A percentile compares a stretch with the other conserved stretches of the same genome.
These are phyloP conservation scores for Buxus sempervirens DNA, from an alignment of 164 flowering plant genomes.

Conservation along the genomic window DNA sequence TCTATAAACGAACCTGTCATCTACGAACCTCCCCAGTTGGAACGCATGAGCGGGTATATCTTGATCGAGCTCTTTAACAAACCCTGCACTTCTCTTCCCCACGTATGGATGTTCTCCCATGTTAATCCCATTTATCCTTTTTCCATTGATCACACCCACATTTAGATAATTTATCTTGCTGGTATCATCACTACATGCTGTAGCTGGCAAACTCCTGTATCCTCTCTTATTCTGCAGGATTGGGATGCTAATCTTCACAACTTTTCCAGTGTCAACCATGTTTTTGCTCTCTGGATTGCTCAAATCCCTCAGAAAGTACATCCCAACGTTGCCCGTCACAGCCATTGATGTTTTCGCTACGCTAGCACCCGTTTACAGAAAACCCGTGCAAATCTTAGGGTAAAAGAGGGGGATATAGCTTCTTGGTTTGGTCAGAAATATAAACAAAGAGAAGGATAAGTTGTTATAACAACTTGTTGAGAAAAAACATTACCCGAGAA, in stretches of 20 bases:
- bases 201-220: constrained; percentile 13
- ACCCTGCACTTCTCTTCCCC: constrained; percentile 5
- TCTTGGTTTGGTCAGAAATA: constrained; percentile 2
- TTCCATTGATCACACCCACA: constrained; percentile 44
- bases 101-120: constrained; percentile 15
- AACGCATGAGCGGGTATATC: constrained; percentile 23
- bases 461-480: constrained; percentile 17
- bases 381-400: not conserved
- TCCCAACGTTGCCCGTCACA: not conserved
- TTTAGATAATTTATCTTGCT: not conserved
- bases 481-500: not conserved
- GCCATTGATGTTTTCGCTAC: constrained; percentile 22
- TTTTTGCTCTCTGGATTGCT: constrained; percentile 1
- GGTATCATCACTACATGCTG: constrained; percentile 17
- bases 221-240: not conserved
- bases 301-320: constrained; percentile 4
- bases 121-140: constrained; percentile 44
- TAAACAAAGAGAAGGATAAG: not conserved
- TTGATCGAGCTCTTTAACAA: constrained; percentile 1
- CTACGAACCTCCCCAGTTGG: constrained; percentile 54
- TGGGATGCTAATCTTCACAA: constrained; percentile 1
- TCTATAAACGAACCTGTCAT: constrained; percentile 50
- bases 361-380: not conserved
- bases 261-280: not conserved
- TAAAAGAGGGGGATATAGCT: not conserved